Percentiles rank a stretch among this genome's conserved stretches.
phyloP scores from a whole-genome alignment of 1,284 basidiomycete genomes.

The Mycena sp. region DNA sequence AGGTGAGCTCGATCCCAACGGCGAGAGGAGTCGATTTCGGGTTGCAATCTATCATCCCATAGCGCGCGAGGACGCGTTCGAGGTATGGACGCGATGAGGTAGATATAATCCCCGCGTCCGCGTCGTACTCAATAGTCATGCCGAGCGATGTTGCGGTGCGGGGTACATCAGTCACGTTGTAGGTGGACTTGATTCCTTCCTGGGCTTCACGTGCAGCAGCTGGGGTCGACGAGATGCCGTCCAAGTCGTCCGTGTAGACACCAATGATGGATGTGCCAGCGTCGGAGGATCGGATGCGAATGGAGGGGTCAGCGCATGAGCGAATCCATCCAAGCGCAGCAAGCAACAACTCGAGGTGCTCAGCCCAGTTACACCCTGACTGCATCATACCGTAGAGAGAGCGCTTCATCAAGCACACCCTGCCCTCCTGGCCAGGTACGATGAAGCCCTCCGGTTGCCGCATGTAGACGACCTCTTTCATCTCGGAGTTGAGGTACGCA shows the following conservation, averaged over 20 bases:
- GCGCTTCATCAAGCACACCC: slow-evolving; percentile 14
- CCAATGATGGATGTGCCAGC: slow-evolving; percentile 14
- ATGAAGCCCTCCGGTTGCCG: slow-evolving; percentile 30
- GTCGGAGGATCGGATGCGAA: slow-evolving; percentile 5
- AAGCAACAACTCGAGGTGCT: slow-evolving; percentile 6
- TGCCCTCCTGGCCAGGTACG: slow-evolving; percentile 7
- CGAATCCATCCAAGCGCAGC: slow-evolving; percentile 16
- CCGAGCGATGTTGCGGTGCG: slow-evolving; percentile 23
- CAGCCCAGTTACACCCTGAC: slow-evolving; percentile 21
- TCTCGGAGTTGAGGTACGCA: slow-evolving; percentile 22
- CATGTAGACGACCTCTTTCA: slow-evolving; percentile 51
- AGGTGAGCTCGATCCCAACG: not conserved
- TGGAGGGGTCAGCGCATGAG: slow-evolving; percentile 14
- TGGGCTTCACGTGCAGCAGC: slow-evolving; percentile 16
- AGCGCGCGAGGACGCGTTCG: slow-evolving; percentile 18
- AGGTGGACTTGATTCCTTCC: not conserved
- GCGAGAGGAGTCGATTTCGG: slow-evolving; percentile 16
- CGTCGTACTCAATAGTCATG: slow-evolving; percentile 18
- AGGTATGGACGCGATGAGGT: slow-evolving; percentile 20
- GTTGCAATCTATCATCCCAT: slow-evolving; percentile 23
- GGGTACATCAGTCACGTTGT: slow-evolving; percentile 17
- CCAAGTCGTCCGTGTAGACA: slow-evolving; percentile 18
- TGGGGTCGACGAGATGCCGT: slow-evolving; percentile 12
- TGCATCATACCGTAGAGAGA: slow-evolving; percentile 27
- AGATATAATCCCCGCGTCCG: not conserved